Evolutionary conservation across 495 filamentous ascomycete species (phyloP).

Genomic region (Hyaloscypha bicolor): DNA sequence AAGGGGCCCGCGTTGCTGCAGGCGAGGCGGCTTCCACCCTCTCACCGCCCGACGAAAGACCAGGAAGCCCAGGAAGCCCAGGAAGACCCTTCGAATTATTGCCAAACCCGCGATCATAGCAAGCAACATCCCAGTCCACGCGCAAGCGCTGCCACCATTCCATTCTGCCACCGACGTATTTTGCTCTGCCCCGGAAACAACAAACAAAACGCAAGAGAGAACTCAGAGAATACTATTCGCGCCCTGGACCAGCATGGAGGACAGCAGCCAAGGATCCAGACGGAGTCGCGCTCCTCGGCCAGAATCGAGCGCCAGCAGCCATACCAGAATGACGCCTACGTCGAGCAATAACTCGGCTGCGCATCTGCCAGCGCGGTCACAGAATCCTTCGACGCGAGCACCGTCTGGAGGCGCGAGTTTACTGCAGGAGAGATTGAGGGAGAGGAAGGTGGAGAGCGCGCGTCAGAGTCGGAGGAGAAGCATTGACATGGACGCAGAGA

Average conservation of each 20-base stretch:
- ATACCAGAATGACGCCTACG: constrained; percentile 29
- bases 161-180: not conserved
- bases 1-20: not conserved
- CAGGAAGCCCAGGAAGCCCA: too few relatives aligned
- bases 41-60: constrained; percentile 1
- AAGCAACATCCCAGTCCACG: not conserved
- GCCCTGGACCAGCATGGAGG: not conserved
- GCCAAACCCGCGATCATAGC: not conserved
- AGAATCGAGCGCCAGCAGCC: constrained; percentile 41
- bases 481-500: constrained; percentile 13
- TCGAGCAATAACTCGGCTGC: constrained; percentile 22
- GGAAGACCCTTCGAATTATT: not conserved
- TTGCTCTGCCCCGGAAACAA: not conserved
- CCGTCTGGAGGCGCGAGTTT: constrained; percentile 41
- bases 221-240: not conserved
- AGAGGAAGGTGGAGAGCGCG: constrained; percentile 50
- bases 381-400: constrained; percentile 1
- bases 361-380: constrained; percentile 10
- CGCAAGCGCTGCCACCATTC: not conserved
- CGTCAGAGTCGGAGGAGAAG: constrained; percentile 34
- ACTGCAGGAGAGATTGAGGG: constrained; percentile 53
- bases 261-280: not conserved
- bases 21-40: not conserved
- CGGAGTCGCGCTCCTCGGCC: constrained; percentile 37
- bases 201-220: not conserved